These are phyloP conservation scores for baker's yeast (Saccharomyces cerevisiae) DNA, from an alignment of 805 yeast species.

Conservation along the genomic window DNA sequence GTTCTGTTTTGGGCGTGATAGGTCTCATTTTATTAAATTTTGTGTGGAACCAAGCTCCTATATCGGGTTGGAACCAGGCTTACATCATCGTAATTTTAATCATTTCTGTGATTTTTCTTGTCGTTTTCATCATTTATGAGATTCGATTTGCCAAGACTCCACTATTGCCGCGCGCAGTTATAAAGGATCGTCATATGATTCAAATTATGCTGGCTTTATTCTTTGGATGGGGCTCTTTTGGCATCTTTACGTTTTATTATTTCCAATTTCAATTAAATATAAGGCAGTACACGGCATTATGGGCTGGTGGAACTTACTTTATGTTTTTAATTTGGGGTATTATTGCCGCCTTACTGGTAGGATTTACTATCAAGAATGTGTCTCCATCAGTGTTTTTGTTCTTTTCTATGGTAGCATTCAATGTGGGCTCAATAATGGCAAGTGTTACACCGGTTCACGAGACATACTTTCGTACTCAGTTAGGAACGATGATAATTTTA, in stretches of 20 bases:
- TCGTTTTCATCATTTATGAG: constrained; percentile 44
- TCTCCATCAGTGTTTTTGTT: constrained; percentile 45
- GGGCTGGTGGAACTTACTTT: constrained; percentile 38
- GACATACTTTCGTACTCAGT: constrained; percentile 48
- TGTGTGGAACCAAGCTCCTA: constrained; percentile 70
- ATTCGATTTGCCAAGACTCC: constrained; percentile 39
- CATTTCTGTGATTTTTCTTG: constrained; percentile 38
- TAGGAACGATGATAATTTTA: constrained; percentile 48
- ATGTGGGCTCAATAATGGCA: constrained; percentile 45
- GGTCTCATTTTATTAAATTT: constrained; percentile 60
- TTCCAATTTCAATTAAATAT: constrained; percentile 45
- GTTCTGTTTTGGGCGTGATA: constrained; percentile 47
- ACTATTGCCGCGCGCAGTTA: constrained; percentile 43
- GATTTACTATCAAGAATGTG: constrained; percentile 37
- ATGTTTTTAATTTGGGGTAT: constrained; percentile 47
- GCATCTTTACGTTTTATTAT: constrained; percentile 61
- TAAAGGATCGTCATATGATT: constrained; percentile 36
- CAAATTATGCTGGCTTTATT: constrained; percentile 44
- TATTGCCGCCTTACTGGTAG: constrained; percentile 46
- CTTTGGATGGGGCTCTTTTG: constrained; percentile 74
- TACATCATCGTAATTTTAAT: constrained; percentile 52
- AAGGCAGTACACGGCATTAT: constrained; percentile 40
- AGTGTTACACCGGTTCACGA: constrained; percentile 52
- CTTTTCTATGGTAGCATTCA: constrained; percentile 45
- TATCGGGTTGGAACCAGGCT: constrained; percentile 54